These are phyloP conservation scores for Penicillium daleae DNA, from an alignment of 495 filamentous ascomycete species.

Conservation along the genomic window DNA sequence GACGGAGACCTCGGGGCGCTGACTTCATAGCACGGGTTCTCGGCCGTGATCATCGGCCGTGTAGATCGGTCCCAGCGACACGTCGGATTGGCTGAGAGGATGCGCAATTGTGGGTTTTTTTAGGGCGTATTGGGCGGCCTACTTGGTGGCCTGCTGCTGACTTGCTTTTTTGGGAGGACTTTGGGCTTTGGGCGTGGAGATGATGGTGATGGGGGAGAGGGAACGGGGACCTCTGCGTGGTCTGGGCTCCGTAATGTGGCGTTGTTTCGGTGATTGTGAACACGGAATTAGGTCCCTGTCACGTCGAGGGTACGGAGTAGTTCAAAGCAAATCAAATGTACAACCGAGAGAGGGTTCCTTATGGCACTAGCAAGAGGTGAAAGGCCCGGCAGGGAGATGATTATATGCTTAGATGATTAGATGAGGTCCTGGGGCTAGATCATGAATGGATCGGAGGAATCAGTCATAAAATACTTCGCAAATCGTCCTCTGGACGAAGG, in stretches of 20 bases:
- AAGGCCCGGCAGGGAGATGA: not conserved
- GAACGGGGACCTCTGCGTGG: too few relatives aligned
- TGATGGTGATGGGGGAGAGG: not conserved
- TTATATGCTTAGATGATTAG: not conserved
- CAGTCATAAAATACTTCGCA: not conserved
- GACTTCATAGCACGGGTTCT: conserved; percentile 36
- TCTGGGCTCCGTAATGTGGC: conserved; percentile 8
- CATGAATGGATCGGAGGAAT: not conserved
- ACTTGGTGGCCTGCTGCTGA: not conserved
- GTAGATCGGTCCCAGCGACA: conserved; percentile 25
- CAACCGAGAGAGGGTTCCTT: not conserved
- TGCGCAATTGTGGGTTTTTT: conserved; percentile 16
- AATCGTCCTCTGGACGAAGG: not conserved
- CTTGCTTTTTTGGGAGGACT: not conserved
- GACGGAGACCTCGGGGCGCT: conserved; percentile 25
- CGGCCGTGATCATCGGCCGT: conserved; percentile 30
- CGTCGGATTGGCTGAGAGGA: conserved; percentile 22
- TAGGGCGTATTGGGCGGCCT: conserved; percentile 8
- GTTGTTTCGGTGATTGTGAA: not conserved
- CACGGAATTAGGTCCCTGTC: conserved; percentile 2
- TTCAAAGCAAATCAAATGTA: too few relatives aligned
- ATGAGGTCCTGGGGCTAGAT: not conserved
- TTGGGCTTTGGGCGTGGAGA: not conserved
- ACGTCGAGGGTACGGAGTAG: not conserved
- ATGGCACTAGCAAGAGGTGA: not conserved